phyloP scores from a whole-genome alignment of 2,329 filamentous ascomycete genomes.

The Sodiomyces alkalinus region DNA sequence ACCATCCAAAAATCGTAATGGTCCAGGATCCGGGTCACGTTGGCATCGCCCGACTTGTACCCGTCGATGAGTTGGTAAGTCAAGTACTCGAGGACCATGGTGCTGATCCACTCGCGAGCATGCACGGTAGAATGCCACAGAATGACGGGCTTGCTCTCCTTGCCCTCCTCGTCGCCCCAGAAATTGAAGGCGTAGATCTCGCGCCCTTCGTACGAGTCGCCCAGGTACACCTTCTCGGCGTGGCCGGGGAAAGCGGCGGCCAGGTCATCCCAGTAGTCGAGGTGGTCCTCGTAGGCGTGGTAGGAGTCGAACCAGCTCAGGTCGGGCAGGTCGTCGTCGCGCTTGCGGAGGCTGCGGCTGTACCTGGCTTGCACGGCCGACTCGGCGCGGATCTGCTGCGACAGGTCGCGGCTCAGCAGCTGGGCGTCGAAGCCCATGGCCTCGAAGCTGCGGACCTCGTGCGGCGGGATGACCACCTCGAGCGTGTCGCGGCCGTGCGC shows the following conservation, averaged over 20 bases:
- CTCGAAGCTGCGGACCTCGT: slow-evolving; percentile 12
- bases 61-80: slow-evolving; percentile 23
- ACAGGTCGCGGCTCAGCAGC: slow-evolving; percentile 13
- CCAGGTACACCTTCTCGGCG: slow-evolving; percentile 28
- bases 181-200: slow-evolving; percentile 43
- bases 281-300: slow-evolving; percentile 36
- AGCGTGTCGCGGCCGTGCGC: slow-evolving; percentile 14
- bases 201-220: slow-evolving; percentile 27
- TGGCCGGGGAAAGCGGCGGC: slow-evolving; percentile 26
- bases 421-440: slow-evolving; percentile 11
- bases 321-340: slow-evolving; percentile 17
- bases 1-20: slow-evolving; percentile 44
- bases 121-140: slow-evolving; percentile 37
- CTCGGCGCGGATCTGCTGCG: slow-evolving; percentile 14
- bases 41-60: slow-evolving; percentile 19
- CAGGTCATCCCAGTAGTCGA: slow-evolving; percentile 30
- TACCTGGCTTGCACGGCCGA: slow-evolving; percentile 10
- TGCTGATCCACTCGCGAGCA: slow-evolving; percentile 38
- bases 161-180: slow-evolving; percentile 24
- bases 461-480: slow-evolving; percentile 17
- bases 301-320: slow-evolving; percentile 36
- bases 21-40: slow-evolving; percentile 29
- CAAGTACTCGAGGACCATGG: slow-evolving; percentile 21
- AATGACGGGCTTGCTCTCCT: slow-evolving; percentile 27
- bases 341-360: slow-evolving; percentile 6